Evolutionary conservation across 176 grass and related monocot genomes (phyloP), one percentile per base, ranked within the genome.

Genomic region (Raddia guianensis): DNA sequence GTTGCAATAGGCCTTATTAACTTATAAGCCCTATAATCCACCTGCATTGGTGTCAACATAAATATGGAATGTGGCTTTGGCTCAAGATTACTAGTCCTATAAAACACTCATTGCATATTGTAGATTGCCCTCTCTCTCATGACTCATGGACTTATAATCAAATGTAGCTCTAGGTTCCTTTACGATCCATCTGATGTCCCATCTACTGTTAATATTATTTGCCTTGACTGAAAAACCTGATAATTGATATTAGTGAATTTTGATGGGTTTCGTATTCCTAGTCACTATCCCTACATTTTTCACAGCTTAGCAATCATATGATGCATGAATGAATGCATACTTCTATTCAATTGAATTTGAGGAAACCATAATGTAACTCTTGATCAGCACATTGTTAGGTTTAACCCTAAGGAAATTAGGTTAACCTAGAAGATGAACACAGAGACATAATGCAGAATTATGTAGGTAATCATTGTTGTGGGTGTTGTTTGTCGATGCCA

Each of bases 41-140:
- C 51, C 14, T 53, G 14, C 13, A 16, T 13, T 14, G 49, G 49
- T 51, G 49, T 53, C 14, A 53, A 53, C 14, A 16, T 53, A 48
- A 10, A 5, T 58, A 42, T 57, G 5, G 12, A 53, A 57, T 57
- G 18, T 75, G 18, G n/a, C 34, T 75, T 75, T 20, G 19, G 51
- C n/a, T 56, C 37, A 42, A 74, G 37, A 18, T 75, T 56, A 58
- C 7, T 58, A 58, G 73, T 15, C 73, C 73, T 46, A 75, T 11
- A 75, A 60, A 75, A 75, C 40, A 60, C 13, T 47, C 4, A n/a
- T 37, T 64, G 45, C 21, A 18, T 35, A 64, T 47, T 61, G 11
- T 6, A 56, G 16, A 40, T 21, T 61, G 40, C 35, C 32, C 53
- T 51, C 53, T 53, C 34, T 52, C 34, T 63, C 51, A 12, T 74